Base-by-base conservation (phyloP, 495 filamentous ascomycete species). In the Penicillium parvum region DNA sequence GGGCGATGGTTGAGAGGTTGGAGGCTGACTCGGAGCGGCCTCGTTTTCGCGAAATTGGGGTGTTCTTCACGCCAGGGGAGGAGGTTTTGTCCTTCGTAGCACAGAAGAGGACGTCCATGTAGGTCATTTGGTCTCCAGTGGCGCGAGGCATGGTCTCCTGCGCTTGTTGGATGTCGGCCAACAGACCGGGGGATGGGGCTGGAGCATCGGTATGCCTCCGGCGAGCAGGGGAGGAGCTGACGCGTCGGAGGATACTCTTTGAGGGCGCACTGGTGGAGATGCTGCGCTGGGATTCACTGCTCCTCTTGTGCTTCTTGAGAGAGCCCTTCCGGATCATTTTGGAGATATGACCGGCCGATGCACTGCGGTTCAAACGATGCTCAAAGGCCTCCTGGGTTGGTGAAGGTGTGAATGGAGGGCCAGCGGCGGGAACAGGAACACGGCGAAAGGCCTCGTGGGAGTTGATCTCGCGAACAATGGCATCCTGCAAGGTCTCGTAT, bases 391-490 rank as follows among this genome's bases (percentile, higher is more conserved):
- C 45, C 19, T 64, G 45, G 2, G 43, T 53, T 16, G 60, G 30
- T 4, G 62, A 57, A 9, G 69, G 70, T 1, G 66, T 71, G 33
- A 69, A 65, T 3, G 60, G 59, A 10, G 64, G 60, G 0, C 65
- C 69, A 17, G 51, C 45, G n/a, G 41, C 50, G 12, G 68, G 61
- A 30, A 64, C 28, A 28, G 68, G 63, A 7, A 73, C 61, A 11
- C 58, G 57, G 12, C 50, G 57, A 38, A 73, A 73, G 9, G 70
- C 70, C 28, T 73, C 70, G 33, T 73, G 70, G 2, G 70, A 73
- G 26, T 73, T 73, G 39, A 73, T 69, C 41, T 73, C 70, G 8
- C 70, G 62, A 17, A 73, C 52, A 30, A 73, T 73, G 25, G 68
- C 65, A 51, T 73, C 70, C 40, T 73, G 68, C 7, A 73, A 50